These are phyloP conservation scores for Solanum tarijense DNA, from an alignment of 257 asterid genomes.

Conservation along the genomic window DNA sequence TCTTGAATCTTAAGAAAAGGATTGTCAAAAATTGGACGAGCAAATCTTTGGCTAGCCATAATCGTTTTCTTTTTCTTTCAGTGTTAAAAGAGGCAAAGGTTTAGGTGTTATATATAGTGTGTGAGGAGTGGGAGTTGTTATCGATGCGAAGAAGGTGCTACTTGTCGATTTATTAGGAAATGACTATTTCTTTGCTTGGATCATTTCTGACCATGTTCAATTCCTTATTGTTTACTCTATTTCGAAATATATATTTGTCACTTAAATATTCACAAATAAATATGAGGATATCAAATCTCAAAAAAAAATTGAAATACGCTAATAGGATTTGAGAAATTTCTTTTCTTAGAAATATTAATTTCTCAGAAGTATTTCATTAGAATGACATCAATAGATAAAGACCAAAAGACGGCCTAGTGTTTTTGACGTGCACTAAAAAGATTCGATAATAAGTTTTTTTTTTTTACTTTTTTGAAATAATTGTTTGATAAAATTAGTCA, in stretches of 20 bases:
- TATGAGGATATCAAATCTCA: too few species aligned
- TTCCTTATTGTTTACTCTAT: neutral
- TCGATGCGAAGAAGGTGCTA: neutral
- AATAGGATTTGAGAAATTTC: too few species aligned
- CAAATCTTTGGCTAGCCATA: constrained; percentile 6
- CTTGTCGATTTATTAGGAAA: neutral
- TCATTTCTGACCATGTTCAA: neutral
- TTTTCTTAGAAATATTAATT: too few species aligned
- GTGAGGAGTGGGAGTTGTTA: neutral
- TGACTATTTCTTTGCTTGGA: neutral
- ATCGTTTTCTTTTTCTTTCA: neutral
- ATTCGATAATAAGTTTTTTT: neutral
- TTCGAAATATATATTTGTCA: too few species aligned
- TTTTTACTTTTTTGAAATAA: neutral
- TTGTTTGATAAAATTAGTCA: neutral
- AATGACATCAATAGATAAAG: constrained; percentile 5
- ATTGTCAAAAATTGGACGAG: constrained; percentile 27
- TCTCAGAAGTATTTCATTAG: constrained; percentile 24
- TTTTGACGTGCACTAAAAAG: constrained; percentile 31
- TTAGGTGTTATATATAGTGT: neutral
- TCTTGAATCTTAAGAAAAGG: constrained; percentile 24
- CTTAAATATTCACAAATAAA: too few species aligned
- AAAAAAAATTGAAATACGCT: too few species aligned
- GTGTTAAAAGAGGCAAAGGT: neutral
- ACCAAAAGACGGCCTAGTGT: constrained; percentile 34